Evolutionary conservation across 768 basidiomycete genomes (phyloP).

Genomic region (Boletus patriciae): DNA sequence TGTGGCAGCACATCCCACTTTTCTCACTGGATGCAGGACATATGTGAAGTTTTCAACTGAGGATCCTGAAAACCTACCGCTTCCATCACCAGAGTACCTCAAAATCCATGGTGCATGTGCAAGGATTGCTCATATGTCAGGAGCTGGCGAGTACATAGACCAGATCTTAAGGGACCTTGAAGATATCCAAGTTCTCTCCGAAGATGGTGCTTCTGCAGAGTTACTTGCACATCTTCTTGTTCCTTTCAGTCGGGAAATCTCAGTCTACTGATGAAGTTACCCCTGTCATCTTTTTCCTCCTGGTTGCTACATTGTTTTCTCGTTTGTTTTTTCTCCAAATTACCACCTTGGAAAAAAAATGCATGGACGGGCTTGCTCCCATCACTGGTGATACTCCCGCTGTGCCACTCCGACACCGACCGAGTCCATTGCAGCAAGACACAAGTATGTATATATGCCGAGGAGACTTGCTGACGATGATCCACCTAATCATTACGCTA

Average conservation of each 20-base stretch:
- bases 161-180: neutral
- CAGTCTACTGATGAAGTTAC: too few relatives aligned
- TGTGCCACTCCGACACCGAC: too few relatives aligned
- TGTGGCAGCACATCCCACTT: neutral
- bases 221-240: neutral
- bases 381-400: too few relatives aligned
- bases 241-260: neutral
- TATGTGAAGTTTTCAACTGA: neutral
- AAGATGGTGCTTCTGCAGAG: neutral
- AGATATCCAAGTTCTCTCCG: neutral
- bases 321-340: too few relatives aligned
- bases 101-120: neutral
- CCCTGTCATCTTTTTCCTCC: too few relatives aligned
- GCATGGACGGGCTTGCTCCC: too few relatives aligned
- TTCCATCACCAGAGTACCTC: neutral
- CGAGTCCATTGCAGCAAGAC: too few relatives aligned
- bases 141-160: neutral
- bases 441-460: too few relatives aligned
- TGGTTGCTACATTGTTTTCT: too few relatives aligned
- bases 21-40: neutral
- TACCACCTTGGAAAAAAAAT: too few relatives aligned
- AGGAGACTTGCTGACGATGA: too few relatives aligned
- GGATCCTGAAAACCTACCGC: neutral
- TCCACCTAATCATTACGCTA: slow-evolving; percentile 4
- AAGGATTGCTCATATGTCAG: neutral